Percentiles rank a stretch among this genome's conserved stretches.
phyloP scores from a whole-genome alignment of 306 rosid species.

The Citrullus colocynthis region DNA sequence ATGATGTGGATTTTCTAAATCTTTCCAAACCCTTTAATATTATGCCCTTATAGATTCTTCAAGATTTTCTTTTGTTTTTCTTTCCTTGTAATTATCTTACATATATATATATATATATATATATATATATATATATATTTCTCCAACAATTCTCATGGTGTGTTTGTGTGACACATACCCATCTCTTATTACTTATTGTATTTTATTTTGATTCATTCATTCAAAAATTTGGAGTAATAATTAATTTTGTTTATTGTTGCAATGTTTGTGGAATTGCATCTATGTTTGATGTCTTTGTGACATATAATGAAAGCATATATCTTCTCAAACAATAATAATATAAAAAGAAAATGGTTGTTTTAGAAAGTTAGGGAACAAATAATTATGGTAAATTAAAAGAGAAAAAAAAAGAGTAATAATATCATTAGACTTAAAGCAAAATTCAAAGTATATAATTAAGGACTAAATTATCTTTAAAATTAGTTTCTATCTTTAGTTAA shows the following conservation, averaged over 20 bases:
- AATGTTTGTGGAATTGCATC: neutral
- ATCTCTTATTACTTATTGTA: neutral
- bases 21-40: neutral
- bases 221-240: neutral
- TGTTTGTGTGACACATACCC: neutral
- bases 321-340: neutral
- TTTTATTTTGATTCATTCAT: neutral
- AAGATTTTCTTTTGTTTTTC: neutral
- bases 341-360: neutral
- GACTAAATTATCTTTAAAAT: no score
- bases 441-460: no score
- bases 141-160: neutral
- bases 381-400: neutral
- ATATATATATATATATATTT: neutral
- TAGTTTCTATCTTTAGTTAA: neutral
- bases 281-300: neutral
- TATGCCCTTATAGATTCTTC: neutral
- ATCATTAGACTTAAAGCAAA: no score
- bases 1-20: slow-evolving; percentile 6
- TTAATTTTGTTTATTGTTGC: neutral
- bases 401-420: neutral
- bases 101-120: neutral
- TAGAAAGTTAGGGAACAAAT: neutral
- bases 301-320: neutral
- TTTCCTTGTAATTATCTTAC: neutral